phyloP scores from a whole-genome alignment of 768 basidiomycete genomes.

The Boletus fagicola region DNA sequence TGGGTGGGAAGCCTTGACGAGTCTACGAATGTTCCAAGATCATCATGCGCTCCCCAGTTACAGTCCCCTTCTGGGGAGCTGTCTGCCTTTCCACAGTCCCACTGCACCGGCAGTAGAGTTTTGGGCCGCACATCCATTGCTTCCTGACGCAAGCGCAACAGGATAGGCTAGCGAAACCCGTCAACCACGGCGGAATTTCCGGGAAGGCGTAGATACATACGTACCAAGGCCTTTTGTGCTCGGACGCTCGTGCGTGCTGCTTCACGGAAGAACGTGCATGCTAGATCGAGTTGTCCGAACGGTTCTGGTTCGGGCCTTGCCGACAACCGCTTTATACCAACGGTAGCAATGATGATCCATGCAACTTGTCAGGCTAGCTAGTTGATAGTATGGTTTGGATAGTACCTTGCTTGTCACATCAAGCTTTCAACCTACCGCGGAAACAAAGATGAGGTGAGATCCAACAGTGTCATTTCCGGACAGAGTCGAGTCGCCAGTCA shows the following conservation, averaged over 20 bases:
- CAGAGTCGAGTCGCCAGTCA: background rate
- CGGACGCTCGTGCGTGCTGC: slow-evolving; percentile 48
- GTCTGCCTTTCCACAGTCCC: slow-evolving; percentile 4
- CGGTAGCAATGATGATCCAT: slow-evolving; percentile 53
- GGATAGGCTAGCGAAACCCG: slow-evolving; percentile 38
- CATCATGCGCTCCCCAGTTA: slow-evolving; percentile 35
- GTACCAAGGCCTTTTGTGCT: slow-evolving; percentile 49
- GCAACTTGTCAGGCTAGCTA: background rate
- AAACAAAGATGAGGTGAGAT: background rate
- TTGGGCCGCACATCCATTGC: slow-evolving; percentile 34
- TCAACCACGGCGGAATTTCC: background rate
- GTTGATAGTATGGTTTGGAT: background rate
- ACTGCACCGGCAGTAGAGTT: slow-evolving; percentile 14
- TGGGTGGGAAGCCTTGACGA: background rate
- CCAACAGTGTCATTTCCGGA: background rate
- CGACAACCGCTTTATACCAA: slow-evolving; percentile 46
- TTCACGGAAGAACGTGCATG: slow-evolving; percentile 44
- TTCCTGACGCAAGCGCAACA: slow-evolving; percentile 45
- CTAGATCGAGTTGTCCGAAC: slow-evolving; percentile 44
- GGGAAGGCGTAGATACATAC: too few relatives aligned
- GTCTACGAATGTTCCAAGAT: slow-evolving; percentile 32
- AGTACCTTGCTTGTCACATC: slow-evolving; percentile 28
- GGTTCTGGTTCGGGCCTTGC: slow-evolving; percentile 47
- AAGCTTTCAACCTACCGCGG: slow-evolving; percentile 24
- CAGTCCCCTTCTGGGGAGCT: slow-evolving; percentile 15